Evolutionary conservation across 1,284 basidiomycete species (phyloP), one percentile per base, ranked within the genome.

Genomic region (Filobasidium uniguttulatum): DNA sequence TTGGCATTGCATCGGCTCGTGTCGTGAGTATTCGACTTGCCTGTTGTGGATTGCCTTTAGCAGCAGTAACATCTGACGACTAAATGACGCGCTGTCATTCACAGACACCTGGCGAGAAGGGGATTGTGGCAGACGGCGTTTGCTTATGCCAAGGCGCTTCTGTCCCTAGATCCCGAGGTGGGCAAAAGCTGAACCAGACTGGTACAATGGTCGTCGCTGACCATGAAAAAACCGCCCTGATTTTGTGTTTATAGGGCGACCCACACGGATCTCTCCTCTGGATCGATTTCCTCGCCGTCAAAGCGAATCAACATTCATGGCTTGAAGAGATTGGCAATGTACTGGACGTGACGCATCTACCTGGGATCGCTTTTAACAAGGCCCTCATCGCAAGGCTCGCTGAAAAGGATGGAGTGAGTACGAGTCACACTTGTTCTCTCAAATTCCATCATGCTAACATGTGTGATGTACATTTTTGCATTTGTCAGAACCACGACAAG

Each of bases 61-160:
- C n/a, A n/a, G n/a, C n/a, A n/a, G n/a, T n/a, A n/a, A n/a, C n/a
- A n/a, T n/a, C n/a, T n/a, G n/a, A n/a, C n/a, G n/a, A n/a, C n/a
- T n/a, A n/a, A n/a, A n/a, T n/a, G n/a, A n/a, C n/a, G 28, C 1
- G 9, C 22, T n/a, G 38, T 10, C 37, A 38, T 43, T 28, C 5
- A 44, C 55, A 80, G 84, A 19, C 84, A 90, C 61, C 72, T 91
- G 5, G 81, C 83, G 49, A 79, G 86, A n/a, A 73, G 90, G 23
- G 90, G 90, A 1, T 85, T 85, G 57, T 78, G 82, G 52, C 77
- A 85, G 8, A 89, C 90, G 0, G 80, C 87, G 0, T 90, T 91
- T 64, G 87, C 91, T 65, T 89, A 88, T 60, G 80, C 84, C 2
- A 78, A 83, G 33, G 74, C 94, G 0, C 71, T 94, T 40, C 81